Evolutionary conservation across 75 land plant species (phyloP).

Genomic region (Pinus taeda): DNA sequence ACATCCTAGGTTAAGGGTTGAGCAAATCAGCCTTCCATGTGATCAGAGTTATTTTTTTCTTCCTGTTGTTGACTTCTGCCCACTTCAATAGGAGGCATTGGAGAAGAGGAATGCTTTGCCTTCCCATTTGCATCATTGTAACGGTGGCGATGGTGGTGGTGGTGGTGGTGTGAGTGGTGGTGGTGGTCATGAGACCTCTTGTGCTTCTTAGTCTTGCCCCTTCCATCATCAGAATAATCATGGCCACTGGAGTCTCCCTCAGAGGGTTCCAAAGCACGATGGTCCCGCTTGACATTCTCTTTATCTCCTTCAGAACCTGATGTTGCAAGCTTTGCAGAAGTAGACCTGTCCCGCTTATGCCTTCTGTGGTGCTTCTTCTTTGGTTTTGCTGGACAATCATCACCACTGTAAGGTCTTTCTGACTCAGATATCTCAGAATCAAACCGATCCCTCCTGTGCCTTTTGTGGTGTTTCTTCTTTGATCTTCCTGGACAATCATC

Average conservation of each 20-base stretch:
- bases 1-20: too few species aligned
- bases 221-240: constrained; percentile 34
- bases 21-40: too few species aligned
- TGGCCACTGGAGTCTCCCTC: neutral
- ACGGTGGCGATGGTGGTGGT: constrained; percentile 14
- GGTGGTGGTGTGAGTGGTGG: constrained; percentile 21
- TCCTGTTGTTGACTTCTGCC: neutral
- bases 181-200: constrained; percentile 16
- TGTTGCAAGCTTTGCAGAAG: constrained; percentile 4
- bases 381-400: constrained; percentile 12
- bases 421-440: constrained; percentile 10
- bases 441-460: constrained; percentile 1
- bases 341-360: neutral
- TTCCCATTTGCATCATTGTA: constrained; percentile 11
- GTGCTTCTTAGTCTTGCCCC: constrained; percentile 13
- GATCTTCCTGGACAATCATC: constrained; percentile 13
- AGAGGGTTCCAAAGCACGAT: neutral
- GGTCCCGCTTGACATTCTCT: constrained; percentile 4
- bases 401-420: constrained; percentile 16
- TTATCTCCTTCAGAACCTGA: constrained; percentile 6
- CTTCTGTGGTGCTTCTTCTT: constrained; percentile 22
- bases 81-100: neutral
- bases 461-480: constrained; percentile 22
- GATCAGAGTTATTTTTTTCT: neutral
- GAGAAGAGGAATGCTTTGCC: constrained; percentile 5